phyloP scores from a whole-genome alignment of 2,329 filamentous ascomycete species.

The Aspergillus carbonarius region DNA sequence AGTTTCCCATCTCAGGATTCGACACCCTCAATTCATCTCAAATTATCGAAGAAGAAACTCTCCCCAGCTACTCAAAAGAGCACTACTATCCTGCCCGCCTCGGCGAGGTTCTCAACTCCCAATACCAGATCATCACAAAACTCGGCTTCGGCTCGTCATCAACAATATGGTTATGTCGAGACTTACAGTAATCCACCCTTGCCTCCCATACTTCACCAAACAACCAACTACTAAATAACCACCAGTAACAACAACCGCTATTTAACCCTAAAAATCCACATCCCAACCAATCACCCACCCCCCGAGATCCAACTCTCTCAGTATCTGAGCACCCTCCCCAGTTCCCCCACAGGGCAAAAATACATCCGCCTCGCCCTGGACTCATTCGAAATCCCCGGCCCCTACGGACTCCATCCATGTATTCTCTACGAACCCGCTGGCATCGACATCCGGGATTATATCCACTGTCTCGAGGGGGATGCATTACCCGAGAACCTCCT shows the following conservation, averaged over 20 bases:
- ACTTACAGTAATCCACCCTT: background rate
- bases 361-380: slow-evolving; percentile 28
- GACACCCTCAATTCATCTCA: background rate
- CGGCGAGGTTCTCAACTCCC: background rate
- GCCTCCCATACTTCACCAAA: background rate
- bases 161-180: background rate
- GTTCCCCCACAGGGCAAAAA: slow-evolving; percentile 19
- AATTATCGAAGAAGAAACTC: background rate
- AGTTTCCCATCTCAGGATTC: background rate
- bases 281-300: slow-evolving; percentile 8
- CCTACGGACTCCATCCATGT: slow-evolving; percentile 24
- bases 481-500: slow-evolving; percentile 23
- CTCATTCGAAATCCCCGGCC: slow-evolving; percentile 29
- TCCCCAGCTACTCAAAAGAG: background rate
- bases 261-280: slow-evolving; percentile 18
- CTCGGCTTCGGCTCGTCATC: background rate
- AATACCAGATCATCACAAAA: background rate
- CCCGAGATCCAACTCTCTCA: slow-evolving; percentile 28
- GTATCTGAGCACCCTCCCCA: slow-evolving; percentile 21
- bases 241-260: background rate
- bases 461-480: slow-evolving; percentile 21
- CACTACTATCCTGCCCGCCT: background rate
- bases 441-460: slow-evolving; percentile 21
- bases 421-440: slow-evolving; percentile 25
- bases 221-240: background rate